Evolutionary conservation across 1,284 basidiomycete species (phyloP).

Genomic region (Inonotus hispidus): DNA sequence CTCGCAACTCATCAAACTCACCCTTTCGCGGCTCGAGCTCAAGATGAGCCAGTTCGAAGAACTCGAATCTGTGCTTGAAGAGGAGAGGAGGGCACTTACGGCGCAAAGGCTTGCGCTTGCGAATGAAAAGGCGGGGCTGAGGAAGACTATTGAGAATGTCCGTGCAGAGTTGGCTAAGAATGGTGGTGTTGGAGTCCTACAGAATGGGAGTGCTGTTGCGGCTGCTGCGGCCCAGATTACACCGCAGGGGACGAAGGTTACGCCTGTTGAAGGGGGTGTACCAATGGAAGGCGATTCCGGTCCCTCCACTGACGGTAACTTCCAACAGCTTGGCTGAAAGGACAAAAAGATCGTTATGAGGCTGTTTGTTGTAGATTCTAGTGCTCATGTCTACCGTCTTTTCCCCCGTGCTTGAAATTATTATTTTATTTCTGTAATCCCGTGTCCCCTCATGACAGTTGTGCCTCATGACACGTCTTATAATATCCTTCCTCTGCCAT

Average conservation of each 20-base stretch:
- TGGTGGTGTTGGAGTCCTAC: conserved; percentile 21
- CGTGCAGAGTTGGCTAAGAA: conserved; percentile 56
- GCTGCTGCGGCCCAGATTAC: conserved; percentile 40
- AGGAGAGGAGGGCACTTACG: conserved; percentile 74
- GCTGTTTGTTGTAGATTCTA: neutral
- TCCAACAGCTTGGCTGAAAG: conserved; percentile 27
- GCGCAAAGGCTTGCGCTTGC: conserved; percentile 63
- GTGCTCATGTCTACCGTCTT: neutral
- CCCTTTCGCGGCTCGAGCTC: conserved; percentile 88
- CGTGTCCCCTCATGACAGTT: neutral
- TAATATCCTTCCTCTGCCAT: no score
- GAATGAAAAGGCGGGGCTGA: conserved; percentile 58
- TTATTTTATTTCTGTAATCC: neutral
- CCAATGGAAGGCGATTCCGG: conserved; percentile 30
- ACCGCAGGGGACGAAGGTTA: conserved; percentile 50
- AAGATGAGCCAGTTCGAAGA: conserved; percentile 92
- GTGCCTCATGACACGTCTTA: neutral
- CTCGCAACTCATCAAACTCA: conserved; percentile 83
- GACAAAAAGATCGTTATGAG: no score
- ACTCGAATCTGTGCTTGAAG: conserved; percentile 84
- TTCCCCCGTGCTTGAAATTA: neutral
- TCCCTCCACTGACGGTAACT: conserved; percentile 28
- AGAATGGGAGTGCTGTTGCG: conserved; percentile 27
- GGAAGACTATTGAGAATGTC: conserved; percentile 61
- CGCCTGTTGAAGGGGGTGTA: conserved; percentile 39